Evolutionary conservation across 2,329 filamentous ascomycete genomes (phyloP).

Genomic region (Lithohypha guttulata): DNA sequence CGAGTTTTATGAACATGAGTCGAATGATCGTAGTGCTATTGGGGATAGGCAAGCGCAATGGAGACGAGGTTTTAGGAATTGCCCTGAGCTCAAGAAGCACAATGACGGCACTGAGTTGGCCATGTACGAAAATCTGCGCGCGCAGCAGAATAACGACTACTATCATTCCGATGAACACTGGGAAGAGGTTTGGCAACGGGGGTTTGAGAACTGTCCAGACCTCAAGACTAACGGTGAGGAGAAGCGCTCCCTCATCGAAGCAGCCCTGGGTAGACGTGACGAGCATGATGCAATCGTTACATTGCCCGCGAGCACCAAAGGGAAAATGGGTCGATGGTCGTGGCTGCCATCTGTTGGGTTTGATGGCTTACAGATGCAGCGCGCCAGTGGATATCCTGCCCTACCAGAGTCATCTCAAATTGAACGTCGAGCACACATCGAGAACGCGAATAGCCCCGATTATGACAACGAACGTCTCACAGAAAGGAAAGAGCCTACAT

Average conservation of each 20-base stretch:
- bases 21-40: background rate
- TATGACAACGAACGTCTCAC: too few relatives aligned
- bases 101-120: slow-evolving; percentile 1
- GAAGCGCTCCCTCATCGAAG: background rate
- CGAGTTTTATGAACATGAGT: too few relatives aligned
- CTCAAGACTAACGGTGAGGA: background rate
- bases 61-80: slow-evolving; percentile 5
- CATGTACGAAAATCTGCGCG: slow-evolving; percentile 1
- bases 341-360: background rate
- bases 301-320: background rate
- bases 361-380: slow-evolving; percentile 2
- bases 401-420: too few relatives aligned
- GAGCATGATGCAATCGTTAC: background rate
- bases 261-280: too few relatives aligned
- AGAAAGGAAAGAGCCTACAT: too few relatives aligned
- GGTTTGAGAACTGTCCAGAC: slow-evolving; percentile 7
- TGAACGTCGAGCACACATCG: too few relatives aligned
- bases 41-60: background rate
- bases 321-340: background rate
- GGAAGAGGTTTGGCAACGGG: background rate
- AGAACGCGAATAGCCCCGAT: too few relatives aligned
- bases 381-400: too few relatives aligned
- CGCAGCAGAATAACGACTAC: too few relatives aligned
- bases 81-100: background rate
- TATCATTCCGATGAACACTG: background rate